A percentile compares a stretch with the other conserved stretches of the same genome.
Conservation (phyloP, 805 yeast genomes). For the fission yeast (Schizosaccharomyces pombe) region DNA sequence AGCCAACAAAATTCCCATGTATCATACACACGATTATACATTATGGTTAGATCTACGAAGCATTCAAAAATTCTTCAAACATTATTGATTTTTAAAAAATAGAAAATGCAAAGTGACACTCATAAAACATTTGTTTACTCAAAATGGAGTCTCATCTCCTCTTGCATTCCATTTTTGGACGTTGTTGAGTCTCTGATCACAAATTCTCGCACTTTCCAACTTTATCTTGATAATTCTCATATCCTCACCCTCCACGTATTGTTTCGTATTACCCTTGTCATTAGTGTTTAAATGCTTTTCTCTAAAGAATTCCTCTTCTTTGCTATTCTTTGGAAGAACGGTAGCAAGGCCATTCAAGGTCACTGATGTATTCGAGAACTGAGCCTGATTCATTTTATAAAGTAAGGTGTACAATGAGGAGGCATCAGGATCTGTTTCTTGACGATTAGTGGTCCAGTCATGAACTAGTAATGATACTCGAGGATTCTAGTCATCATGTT, state of each 20-base stretch:
- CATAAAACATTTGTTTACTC: background rate
- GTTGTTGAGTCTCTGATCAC: background rate
- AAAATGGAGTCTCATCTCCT: background rate
- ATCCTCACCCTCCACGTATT: background rate
- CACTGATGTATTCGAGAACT: conserved; percentile 57
- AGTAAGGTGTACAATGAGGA: conserved; percentile 28
- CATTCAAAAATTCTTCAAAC: too few relatives aligned
- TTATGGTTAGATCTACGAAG: too few relatives aligned
- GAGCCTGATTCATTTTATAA: conserved; percentile 55
- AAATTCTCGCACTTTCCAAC: background rate
- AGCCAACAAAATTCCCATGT: too few relatives aligned
- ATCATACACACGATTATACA: too few relatives aligned
- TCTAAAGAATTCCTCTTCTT: conserved; percentile 36
- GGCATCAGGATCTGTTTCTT: conserved; percentile 10
- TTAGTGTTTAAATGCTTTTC: conserved; percentile 35
- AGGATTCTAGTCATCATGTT: conserved; percentile 33
- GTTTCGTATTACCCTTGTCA: conserved; percentile 20
- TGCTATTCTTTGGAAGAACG: conserved; percentile 23
- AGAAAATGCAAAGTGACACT: too few relatives aligned
- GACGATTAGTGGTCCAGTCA: conserved; percentile 50
- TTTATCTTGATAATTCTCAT: background rate
- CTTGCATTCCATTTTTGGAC: background rate
- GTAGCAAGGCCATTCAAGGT: conserved; percentile 54
- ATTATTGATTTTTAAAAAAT: too few relatives aligned
- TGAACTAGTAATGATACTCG: conserved; percentile 65